Evolutionary conservation across 129 eudicot species (phyloP).

Genomic region (Artemisia argyi): DNA sequence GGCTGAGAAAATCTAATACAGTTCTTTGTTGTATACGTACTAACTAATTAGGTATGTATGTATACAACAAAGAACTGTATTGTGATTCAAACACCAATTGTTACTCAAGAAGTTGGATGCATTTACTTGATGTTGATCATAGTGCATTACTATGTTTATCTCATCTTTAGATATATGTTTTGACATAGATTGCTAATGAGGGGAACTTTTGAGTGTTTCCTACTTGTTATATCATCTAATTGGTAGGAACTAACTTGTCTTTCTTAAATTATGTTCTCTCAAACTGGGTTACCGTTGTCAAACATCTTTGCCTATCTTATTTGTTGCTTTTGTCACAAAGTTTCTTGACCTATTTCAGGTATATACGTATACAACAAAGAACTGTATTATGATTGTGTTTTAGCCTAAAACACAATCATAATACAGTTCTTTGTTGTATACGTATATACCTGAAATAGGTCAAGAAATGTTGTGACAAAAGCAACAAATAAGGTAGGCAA

Average conservation of each 20-base stretch:
- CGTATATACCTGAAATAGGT: background rate
- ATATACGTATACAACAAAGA: background rate
- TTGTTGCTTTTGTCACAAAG: background rate
- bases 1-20: background rate
- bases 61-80: background rate
- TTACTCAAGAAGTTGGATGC: no score
- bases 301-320: background rate
- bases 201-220: no score
- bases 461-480: background rate
- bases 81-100: no score
- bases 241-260: background rate
- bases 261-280: background rate
- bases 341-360: conserved; percentile 1
- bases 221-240: no score
- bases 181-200: no score
- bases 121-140: no score
- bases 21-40: background rate
- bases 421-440: background rate
- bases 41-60: background rate
- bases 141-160: no score
- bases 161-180: no score
- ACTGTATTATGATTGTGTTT: background rate
- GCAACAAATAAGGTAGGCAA: background rate
- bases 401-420: conserved; percentile 5
- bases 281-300: background rate